Evolutionary conservation across 768 basidiomycete genomes (phyloP), one percentile per base, ranked within the genome.

Genomic region (Mycena kentingensis): DNA sequence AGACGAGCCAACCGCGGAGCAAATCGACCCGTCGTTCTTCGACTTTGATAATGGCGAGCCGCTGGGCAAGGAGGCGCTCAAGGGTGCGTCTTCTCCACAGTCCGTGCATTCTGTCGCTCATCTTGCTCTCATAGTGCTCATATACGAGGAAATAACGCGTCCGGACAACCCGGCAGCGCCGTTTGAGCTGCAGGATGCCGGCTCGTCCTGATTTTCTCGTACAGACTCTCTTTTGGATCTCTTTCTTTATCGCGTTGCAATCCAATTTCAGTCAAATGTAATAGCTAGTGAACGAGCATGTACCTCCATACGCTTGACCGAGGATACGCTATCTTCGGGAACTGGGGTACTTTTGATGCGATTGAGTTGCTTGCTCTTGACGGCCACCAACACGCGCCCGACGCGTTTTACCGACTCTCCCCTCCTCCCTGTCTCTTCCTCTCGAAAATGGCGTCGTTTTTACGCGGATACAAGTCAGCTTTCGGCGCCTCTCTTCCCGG

Each of bases 1-100:
- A 12, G 94, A 98, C 65, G 94, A 97, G 65, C 94, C 95, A 0
- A 80, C 82, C 2, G 93, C 94, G 1, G 76, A 81, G 57, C 81
- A 82, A 1, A 74, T 90, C 27, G 84, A 90, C 46, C 84, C 90
- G 0, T 80, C 80, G 1, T 92, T 91, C 70, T 93, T 93, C 62
- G 83, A 92, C 58, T 93, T 93, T 63, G 90, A 92, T 59, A 82
- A 84, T 49, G 85, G 85, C 1, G 76, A 81, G 50, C 74, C 82
- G 11, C 60, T 86, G 51, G 74, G 78, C 16, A 90, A 86, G 61
- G 87, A 88, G 58, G 75, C 81, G 51, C 67, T 90, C 42, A 90
- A 90, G 78, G 80, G 87, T 84, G 34, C 13, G 62, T 46, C 13
- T 16, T 34, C 27, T 31, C 56, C 28, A 22, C 18, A 18, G 29